Base-by-base conservation (phyloP, 2,329 filamentous ascomycete genomes). In the Scortechinia acanthostroma region DNA sequence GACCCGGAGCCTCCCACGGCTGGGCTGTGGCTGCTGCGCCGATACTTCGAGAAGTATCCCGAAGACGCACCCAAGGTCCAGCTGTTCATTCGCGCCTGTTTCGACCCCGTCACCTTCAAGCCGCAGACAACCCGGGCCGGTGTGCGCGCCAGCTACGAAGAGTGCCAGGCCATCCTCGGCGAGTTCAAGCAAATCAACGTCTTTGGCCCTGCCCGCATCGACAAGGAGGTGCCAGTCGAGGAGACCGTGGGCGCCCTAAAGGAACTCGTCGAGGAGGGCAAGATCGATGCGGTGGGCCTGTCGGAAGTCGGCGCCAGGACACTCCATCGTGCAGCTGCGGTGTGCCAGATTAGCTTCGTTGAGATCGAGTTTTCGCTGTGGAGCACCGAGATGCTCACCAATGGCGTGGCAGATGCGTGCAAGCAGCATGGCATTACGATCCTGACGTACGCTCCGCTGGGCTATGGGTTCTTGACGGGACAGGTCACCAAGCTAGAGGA, bases 361-460 rank as follows among this genome's bases (percentile, higher is more conserved):
- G 75, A 80, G 60, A 63, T 75, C 20, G 76, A 80, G 58, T 59
- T 77, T 44, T 74, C 68, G 48, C 59, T 77, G 47, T 75, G 55
- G 50, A 69, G 54, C 6, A 66, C 67, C 0, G 71, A 77, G 15
- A 63, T 70, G 20, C 60, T 76, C 21, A 58, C 56, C 19, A 76
- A 77, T 50, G 74, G 75, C 2, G 61, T 80, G 25, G 69, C 70
- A 2, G 66, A 65, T 2, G 58, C 66, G 0, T 73, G 70, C 48
- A 58, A 55, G 4, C 70, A 83, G 55, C 60, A 77, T 16, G 65
- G 63, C 19, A 82, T 83, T 42, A 71, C 77, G 0, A 63, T 83
- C 37, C 54, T 88, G 25, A 84, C 83, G 0, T 91, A 89, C 62
- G 83, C 82, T 40, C 86, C 87, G 1, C 68, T 90, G 0, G 81